phyloP scores from a whole-genome alignment of 768 basidiomycete genomes.

The Fibroporia radiculosa region DNA sequence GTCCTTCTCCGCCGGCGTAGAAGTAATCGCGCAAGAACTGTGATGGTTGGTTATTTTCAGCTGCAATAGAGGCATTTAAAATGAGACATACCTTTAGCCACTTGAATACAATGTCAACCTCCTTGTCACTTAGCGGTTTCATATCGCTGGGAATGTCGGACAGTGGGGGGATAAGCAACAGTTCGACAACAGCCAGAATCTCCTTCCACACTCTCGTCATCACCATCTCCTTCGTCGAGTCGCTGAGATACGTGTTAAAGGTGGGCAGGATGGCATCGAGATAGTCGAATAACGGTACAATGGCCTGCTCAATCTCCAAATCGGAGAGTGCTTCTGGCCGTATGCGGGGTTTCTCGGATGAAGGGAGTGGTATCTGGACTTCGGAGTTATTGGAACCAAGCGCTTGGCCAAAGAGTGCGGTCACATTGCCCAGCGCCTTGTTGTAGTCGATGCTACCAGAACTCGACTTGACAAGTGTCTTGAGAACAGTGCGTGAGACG shows the following conservation, averaged over 20 bases:
- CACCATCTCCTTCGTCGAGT: constrained; percentile 82
- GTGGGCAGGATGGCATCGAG: constrained; percentile 91
- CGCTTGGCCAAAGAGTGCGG: constrained; percentile 75
- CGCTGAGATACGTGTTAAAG: constrained; percentile 80
- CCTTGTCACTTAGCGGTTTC: constrained; percentile 90
- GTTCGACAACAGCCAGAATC: constrained; percentile 78
- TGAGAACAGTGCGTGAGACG: constrained; percentile 69
- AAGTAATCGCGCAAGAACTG: constrained; percentile 95
- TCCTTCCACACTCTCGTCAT: constrained; percentile 97
- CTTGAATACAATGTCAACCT: constrained; percentile 97
- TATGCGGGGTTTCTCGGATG: constrained; percentile 67
- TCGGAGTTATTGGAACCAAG: constrained; percentile 59
- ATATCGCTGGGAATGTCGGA: constrained; percentile 81
- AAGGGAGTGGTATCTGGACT: constrained; percentile 70
- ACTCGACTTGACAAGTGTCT: constrained; percentile 60
- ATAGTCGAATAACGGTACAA: constrained; percentile 89
- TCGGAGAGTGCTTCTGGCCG: constrained; percentile 82
- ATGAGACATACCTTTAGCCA: constrained; percentile 75
- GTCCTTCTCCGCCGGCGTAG: constrained; percentile 89
- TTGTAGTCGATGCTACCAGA: constrained; percentile 71
- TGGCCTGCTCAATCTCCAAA: constrained; percentile 90
- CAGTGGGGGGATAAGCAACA: constrained; percentile 83
- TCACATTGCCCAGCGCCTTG: constrained; percentile 78
- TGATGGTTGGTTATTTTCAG: neutral
- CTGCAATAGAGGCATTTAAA: neutral